Conservation (phyloP, 768 basidiomycete species). For the Filobasidium floriforme region DNA sequence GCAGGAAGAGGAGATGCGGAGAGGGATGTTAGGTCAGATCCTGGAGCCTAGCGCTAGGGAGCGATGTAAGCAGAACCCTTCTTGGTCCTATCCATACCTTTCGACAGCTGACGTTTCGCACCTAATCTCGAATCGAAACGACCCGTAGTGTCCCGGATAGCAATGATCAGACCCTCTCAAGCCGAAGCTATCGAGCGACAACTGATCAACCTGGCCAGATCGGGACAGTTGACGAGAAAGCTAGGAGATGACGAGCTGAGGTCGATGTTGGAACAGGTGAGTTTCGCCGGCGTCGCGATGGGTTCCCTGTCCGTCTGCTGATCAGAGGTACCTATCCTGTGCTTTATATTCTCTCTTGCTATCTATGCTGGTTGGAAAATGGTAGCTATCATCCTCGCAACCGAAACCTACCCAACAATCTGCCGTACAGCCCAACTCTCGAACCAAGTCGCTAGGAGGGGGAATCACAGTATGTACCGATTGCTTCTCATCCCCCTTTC, state of each 20-base stretch:
- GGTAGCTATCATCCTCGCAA: constrained; percentile 13
- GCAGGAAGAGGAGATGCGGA: constrained; percentile 42
- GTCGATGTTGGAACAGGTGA: constrained; percentile 40
- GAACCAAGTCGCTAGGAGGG: constrained; percentile 15
- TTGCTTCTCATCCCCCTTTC: not conserved
- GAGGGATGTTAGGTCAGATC: constrained; percentile 41
- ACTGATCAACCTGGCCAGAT: constrained; percentile 38
- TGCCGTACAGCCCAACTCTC: constrained; percentile 10
- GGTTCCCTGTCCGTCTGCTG: not conserved
- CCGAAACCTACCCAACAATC: constrained; percentile 12
- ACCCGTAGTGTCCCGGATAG: constrained; percentile 40
- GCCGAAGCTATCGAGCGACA: constrained; percentile 39
- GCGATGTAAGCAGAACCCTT: constrained; percentile 29
- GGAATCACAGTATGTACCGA: constrained; percentile 9
- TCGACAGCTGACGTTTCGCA: not conserved
- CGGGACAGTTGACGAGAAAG: constrained; percentile 41
- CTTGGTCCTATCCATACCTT: constrained; percentile 3
- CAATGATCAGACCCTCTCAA: constrained; percentile 39
- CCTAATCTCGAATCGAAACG: not conserved
- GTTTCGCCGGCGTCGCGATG: not conserved
- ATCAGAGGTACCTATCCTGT: too few species aligned
- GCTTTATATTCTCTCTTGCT: not conserved
- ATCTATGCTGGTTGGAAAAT: not conserved
- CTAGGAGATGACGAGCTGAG: constrained; percentile 42
- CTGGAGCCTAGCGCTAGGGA: constrained; percentile 41